Conservation (phyloP, 441 rosid species). For the Jatropha podagrica region DNA sequence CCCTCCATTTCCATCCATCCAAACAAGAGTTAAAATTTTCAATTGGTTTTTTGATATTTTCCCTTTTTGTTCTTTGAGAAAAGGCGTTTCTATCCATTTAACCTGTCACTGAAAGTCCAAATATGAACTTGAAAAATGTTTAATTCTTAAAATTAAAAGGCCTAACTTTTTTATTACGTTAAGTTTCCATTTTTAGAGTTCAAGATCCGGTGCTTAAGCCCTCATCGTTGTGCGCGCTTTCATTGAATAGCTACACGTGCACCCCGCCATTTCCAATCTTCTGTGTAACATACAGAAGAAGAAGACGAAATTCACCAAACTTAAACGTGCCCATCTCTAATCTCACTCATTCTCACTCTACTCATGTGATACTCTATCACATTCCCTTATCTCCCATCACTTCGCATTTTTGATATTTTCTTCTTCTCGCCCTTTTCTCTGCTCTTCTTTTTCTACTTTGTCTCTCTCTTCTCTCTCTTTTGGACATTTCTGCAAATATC, state of each 20-base stretch:
- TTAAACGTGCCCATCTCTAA: not conserved
- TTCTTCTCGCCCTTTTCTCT: not conserved
- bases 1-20: too few species aligned
- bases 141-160: too few species aligned
- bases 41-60: too few species aligned
- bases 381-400: not conserved
- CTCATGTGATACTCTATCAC: constrained; percentile 4
- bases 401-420: not conserved
- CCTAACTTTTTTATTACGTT: too few species aligned
- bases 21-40: too few species aligned
- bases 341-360: not conserved
- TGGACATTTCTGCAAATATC: constrained; percentile 27
- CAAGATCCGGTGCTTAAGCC: constrained; percentile 11
- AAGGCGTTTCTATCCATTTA: too few species aligned
- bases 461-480: not conserved
- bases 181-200: not conserved
- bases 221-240: not conserved
- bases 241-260: constrained; percentile 2
- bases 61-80: too few species aligned
- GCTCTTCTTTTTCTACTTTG: not conserved
- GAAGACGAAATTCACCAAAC: not conserved
- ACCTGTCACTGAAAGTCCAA: too few species aligned
- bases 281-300: not conserved
- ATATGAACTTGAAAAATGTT: too few species aligned
- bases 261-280: not conserved